Base-by-base conservation (phyloP, 2,329 filamentous ascomycete genomes). In the Tolypocladium sp. region DNA sequence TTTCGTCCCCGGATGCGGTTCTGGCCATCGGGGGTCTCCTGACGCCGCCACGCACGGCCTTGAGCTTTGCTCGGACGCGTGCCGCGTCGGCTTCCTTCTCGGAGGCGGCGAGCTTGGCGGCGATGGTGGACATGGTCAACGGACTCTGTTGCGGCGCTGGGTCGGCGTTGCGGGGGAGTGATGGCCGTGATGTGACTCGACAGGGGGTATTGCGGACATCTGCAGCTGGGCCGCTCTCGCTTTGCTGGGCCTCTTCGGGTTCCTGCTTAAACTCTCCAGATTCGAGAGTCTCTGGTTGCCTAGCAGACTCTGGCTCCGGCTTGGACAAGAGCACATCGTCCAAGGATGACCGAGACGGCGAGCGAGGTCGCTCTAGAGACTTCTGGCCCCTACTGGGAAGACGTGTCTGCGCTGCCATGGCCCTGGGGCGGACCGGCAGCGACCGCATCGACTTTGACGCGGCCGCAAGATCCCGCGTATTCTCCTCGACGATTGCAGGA, bases 21-120 rank as follows among this genome's bases (percentile, higher is more conserved):
- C 35, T n/a, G 10, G 25, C n/a, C 58, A 63, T 58, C 37, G 70
- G 65, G 35, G 71, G 69, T 60, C 70, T 71, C 15, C 33, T 58
- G 25, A 51, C 49, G 37, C 49, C 56, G 30, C 42, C 46, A 41
- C 77, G 71, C 3, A 80, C 81, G 1, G 84, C 83, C 64, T 78
- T 81, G 37, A 87, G 76, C 68, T 87, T 87, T 3, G 85, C 85
- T 4, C 84, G 75, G 0, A 87, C 83, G 30, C 84, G 77, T 1
- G 84, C 84, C 1, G 84, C 84, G 63, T 87, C 83, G 4, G 85
- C 85, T 57, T 87, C 83, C 22, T 82, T 77, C 63, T 87, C 85
- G 0, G 84, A 83, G 2, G 85, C 84, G 1, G 83, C 85, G 0
- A 87, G 75, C 69, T 87, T 87, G 35, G 83, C 83, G 0, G 82